Evolutionary conservation across 2,329 filamentous ascomycete species (phyloP).

Genomic region (Mycosphaerelloides madeirae): DNA sequence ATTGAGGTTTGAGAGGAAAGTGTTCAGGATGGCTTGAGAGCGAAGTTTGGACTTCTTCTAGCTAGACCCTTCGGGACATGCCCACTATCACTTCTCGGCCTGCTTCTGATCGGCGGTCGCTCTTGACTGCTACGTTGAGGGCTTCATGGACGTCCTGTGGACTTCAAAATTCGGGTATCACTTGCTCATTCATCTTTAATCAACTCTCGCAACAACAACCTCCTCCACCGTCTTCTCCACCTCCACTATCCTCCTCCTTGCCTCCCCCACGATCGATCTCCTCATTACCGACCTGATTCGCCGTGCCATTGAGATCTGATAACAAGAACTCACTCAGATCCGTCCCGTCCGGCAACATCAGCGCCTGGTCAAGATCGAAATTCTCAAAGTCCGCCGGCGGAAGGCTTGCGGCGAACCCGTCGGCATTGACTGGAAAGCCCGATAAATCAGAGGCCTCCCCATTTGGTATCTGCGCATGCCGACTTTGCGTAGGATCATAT

Average conservation of each 20-base stretch:
- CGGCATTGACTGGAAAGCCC: constrained; percentile 1
- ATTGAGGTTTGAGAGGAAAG: too few species aligned
- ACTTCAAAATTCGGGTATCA: too few species aligned
- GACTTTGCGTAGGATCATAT: not conserved
- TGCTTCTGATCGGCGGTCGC: too few species aligned
- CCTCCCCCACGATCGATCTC: not conserved
- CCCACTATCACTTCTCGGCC: too few species aligned
- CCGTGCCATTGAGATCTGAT: constrained; percentile 17
- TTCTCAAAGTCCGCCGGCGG: constrained; percentile 5
- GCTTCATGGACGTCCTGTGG: too few species aligned
- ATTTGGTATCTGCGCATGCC: not conserved
- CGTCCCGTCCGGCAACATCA: constrained; percentile 11
- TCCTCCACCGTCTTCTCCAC: constrained; percentile 4
- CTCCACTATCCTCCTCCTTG: not conserved
- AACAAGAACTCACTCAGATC: constrained; percentile 23
- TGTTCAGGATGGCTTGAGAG: too few species aligned
- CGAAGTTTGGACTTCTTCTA: too few species aligned
- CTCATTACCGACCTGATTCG: not conserved
- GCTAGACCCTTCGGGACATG: too few species aligned
- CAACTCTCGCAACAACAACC: constrained; percentile 8
- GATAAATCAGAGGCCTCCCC: not conserved
- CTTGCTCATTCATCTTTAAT: too few species aligned
- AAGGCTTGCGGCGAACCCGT: constrained; percentile 3
- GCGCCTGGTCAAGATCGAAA: constrained; percentile 6
- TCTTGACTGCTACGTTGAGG: too few species aligned